These are phyloP conservation scores for Earliella scabrosa DNA, from an alignment of 1,284 basidiomycete species.

Conservation along the genomic window DNA sequence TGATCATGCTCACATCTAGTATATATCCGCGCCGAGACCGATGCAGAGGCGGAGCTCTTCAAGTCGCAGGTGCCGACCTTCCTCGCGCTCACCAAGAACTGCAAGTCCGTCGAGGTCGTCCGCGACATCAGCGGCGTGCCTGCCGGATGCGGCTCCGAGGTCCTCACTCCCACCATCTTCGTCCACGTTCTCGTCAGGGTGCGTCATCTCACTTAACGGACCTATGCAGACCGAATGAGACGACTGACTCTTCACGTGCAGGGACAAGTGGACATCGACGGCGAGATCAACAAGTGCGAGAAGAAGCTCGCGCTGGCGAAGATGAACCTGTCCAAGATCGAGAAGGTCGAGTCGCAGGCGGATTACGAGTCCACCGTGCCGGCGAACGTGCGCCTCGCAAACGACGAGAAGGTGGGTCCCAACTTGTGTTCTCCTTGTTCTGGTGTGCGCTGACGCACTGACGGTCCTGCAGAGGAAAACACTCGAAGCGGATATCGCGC, in stretches of 20 bases:
- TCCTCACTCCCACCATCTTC: conserved; percentile 77
- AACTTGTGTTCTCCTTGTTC: neutral
- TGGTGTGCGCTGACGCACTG: neutral
- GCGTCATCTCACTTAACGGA: conserved; percentile 35
- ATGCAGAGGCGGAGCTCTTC: conserved; percentile 70
- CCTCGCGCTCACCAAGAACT: conserved; percentile 87
- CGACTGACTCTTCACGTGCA: too few relatives aligned
- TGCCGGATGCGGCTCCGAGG: conserved; percentile 85
- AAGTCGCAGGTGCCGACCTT: conserved; percentile 79
- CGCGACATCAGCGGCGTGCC: conserved; percentile 67
- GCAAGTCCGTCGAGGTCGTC: conserved; percentile 65
- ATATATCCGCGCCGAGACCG: conserved; percentile 75
- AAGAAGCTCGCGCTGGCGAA: conserved; percentile 82
- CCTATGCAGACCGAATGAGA: too few relatives aligned
- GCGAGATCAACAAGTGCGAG: conserved; percentile 85
- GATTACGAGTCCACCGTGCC: conserved; percentile 85
- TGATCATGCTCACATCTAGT: conserved; percentile 48
- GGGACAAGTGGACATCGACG: conserved; percentile 70
- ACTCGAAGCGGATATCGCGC: conserved; percentile 49
- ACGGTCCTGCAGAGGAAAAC: conserved; percentile 43
- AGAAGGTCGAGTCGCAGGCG: conserved; percentile 72
- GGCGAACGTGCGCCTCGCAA: conserved; percentile 71
- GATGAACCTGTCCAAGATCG: conserved; percentile 76
- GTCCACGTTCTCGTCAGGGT: conserved; percentile 87
- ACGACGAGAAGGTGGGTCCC: conserved; percentile 68